phyloP scores from a whole-genome alignment of 441 rosid genomes.

The Macaranga tanarius region DNA sequence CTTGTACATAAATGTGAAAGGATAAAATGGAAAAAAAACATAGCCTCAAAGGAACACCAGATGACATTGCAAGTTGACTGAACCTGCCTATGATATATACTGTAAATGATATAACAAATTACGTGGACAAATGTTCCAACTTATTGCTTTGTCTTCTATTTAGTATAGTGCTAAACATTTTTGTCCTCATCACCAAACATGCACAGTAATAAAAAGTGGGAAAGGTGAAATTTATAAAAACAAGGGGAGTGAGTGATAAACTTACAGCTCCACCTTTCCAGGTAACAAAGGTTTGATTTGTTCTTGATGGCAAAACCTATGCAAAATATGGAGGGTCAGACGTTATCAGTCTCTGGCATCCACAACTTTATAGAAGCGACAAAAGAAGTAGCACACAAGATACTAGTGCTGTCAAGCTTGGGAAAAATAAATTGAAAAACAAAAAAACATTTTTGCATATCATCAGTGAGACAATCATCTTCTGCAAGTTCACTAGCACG shows the following conservation, averaged over 20 bases:
- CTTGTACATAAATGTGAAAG: neutral
- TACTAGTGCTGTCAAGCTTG: neutral
- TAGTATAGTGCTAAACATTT: neutral
- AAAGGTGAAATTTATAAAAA: neutral
- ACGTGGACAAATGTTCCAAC: neutral
- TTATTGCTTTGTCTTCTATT: neutral
- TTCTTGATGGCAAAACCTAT: constrained; percentile 82
- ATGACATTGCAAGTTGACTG: neutral
- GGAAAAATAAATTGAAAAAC: neutral
- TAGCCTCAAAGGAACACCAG: neutral
- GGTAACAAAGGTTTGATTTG: constrained; percentile 57
- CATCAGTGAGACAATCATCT: neutral
- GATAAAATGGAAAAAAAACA: neutral
- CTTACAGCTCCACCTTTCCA: constrained; percentile 99
- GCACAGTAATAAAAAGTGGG: neutral
- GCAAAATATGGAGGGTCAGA: constrained; percentile 14
- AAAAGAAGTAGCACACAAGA: neutral
- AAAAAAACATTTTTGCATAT: neutral
- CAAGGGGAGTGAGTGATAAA: neutral
- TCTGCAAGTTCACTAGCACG: neutral
- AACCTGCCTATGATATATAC: neutral
- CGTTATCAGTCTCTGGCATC: constrained; percentile 27
- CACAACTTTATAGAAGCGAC: constrained; percentile 6
- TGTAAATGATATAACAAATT: neutral
- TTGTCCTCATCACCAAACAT: neutral